Base-by-base conservation (phyloP, 352 stramenopile genomes). In the Phytophthora citrophthora region DNA sequence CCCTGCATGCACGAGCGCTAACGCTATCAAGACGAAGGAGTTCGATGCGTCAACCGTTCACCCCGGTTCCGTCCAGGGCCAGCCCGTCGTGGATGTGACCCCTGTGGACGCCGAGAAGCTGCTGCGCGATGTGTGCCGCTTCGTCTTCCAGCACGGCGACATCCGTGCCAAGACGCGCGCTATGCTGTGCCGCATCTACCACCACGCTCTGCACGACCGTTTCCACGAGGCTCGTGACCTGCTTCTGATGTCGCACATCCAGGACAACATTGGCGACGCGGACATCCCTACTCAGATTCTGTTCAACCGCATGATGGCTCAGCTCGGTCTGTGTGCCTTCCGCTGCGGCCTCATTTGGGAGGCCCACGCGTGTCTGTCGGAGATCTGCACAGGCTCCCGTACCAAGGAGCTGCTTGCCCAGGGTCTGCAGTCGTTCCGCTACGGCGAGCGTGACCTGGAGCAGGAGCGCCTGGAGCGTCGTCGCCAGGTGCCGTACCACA, bases 121-220 rank as follows among this genome's bases (percentile, higher is more conserved):
- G 60, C 74, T 99, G 4, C 77, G 80, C 16, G 82, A 96, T 26
- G 82, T 98, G 38, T 98, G 92, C 70, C 81, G 89, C 44, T 98
- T 93, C 58, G 89, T 98, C 65, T 98, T 98, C 78, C 87, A 97
- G 63, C 74, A 98, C 75, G 94, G 90, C 24, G 93, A 96, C 51
- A 97, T 98, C 70, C 81, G 88, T 26, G 80, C 85, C 65, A 98
- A 98, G 79, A 98, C 94, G 31, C 88, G 96, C 32, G 97, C 98
- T n/a, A 98, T 99, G 84, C 92, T 99, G 11, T 99, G 96, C 82
- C 95, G 98, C 68, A 98, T 99, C 56, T 99, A 97, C 72, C 94
- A 99, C 80, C 92, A 99, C 74, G 96, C 97, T 18, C 76, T 99
- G 43, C 97, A 99, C 78, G 97, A 99, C 86, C 89, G 96, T n/a